A percentile compares a stretch with the other conserved stretches of the same genome.
phyloP scores from a whole-genome alignment of 192 early-diverging fungal species.

The Thoreauomyces humboldtii region DNA sequence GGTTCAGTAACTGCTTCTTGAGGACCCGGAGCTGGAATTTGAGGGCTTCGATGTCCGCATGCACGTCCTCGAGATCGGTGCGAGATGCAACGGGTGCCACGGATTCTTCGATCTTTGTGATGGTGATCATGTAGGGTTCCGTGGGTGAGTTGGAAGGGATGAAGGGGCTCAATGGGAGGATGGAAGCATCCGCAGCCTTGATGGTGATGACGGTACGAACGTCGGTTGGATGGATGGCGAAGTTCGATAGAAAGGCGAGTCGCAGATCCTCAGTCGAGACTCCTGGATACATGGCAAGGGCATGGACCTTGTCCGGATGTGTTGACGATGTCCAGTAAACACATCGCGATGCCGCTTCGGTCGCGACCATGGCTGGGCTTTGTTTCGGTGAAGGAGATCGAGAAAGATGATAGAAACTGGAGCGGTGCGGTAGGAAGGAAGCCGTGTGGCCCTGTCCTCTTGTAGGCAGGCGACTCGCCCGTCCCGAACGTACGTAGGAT shows the following conservation, averaged over 20 bases:
- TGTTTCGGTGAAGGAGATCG: no score
- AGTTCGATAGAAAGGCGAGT: background rate
- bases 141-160: background rate
- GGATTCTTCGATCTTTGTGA: background rate
- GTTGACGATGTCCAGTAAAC: no score
- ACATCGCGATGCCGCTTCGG: no score
- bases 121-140: background rate
- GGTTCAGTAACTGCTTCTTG: slow-evolving; percentile 2
- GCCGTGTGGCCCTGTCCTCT: no score
- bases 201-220: background rate
- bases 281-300: background rate
- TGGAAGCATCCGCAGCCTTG: background rate
- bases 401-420: no score
- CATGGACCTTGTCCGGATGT: background rate
- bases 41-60: slow-evolving; percentile 13
- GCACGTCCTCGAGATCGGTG: slow-evolving; percentile 11
- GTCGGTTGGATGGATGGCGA: background rate
- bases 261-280: background rate
- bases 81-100: background rate
- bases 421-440: no score
- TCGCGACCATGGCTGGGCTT: no score
- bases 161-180: background rate
- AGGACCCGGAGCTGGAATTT: slow-evolving; percentile 14
- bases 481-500: no score
- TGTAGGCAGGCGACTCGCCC: no score